These are phyloP conservation scores for Aquanectria penicillioides DNA, from an alignment of 2,329 filamentous ascomycete species.

Conservation along the genomic window DNA sequence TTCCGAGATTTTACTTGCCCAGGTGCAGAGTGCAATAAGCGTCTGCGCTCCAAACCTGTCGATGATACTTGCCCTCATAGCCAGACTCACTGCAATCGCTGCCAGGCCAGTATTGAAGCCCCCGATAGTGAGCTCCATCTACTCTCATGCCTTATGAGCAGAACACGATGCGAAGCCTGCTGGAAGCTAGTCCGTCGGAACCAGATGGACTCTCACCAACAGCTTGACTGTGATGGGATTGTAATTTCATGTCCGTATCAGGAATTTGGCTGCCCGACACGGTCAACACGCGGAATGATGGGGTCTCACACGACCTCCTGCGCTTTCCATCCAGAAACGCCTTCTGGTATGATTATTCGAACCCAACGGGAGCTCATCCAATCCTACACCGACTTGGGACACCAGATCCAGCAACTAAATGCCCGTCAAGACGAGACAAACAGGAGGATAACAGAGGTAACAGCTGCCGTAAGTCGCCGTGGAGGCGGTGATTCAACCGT, in stretches of 20 bases:
- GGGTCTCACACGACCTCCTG: constrained; percentile 59
- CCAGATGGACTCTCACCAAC: constrained; percentile 58
- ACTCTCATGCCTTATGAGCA: constrained; percentile 56
- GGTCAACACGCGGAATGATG: constrained; percentile 49
- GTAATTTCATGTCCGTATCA: constrained; percentile 59
- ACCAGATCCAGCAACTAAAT: constrained; percentile 49
- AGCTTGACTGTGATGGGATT: constrained; percentile 60
- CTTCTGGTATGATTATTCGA: constrained; percentile 62
- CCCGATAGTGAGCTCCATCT: constrained; percentile 51
- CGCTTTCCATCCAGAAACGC: constrained; percentile 59
- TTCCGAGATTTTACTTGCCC: constrained; percentile 67
- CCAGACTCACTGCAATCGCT: constrained; percentile 62
- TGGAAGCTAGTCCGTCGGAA: constrained; percentile 55
- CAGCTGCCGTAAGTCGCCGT: constrained; percentile 53
- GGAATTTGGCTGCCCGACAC: constrained; percentile 49
- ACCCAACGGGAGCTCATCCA: constrained; percentile 60
- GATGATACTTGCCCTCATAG: constrained; percentile 66
- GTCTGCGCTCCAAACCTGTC: constrained; percentile 60
- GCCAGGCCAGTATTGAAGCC: constrained; percentile 59
- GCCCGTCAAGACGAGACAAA: constrained; percentile 47
- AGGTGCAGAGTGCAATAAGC: constrained; percentile 60
- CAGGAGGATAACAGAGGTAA: constrained; percentile 50
- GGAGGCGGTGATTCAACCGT: constrained; percentile 52
- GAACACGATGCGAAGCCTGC: constrained; percentile 61
- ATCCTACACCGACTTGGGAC: constrained; percentile 48